Conservation (phyloP, 768 basidiomycete species). For the Suillus discolor region DNA sequence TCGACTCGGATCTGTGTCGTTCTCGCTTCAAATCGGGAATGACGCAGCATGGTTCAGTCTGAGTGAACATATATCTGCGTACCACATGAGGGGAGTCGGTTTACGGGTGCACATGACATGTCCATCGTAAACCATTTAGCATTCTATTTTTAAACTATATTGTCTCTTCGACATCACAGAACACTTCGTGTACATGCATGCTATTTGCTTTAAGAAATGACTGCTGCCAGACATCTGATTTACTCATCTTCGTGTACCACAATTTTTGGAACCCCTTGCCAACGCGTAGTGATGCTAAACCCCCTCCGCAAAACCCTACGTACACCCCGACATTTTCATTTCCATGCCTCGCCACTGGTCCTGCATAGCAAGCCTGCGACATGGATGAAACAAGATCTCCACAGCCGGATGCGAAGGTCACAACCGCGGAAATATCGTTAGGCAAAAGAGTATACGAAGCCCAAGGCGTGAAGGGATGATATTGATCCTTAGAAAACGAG, state of each 20-base stretch:
- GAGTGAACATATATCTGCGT: too few relatives aligned
- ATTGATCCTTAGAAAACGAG: conserved; percentile 33
- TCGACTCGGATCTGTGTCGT: too few relatives aligned
- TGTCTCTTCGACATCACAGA: not conserved
- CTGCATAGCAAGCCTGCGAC: conserved; percentile 55
- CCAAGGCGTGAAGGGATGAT: conserved; percentile 39
- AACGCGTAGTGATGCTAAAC: conserved; percentile 30
- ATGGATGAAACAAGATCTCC: conserved; percentile 48
- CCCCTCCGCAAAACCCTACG: conserved; percentile 36
- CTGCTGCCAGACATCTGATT: too few relatives aligned
- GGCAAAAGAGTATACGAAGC: conserved; percentile 40
- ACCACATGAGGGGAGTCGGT: too few relatives aligned
- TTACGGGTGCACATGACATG: too few relatives aligned
- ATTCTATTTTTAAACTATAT: too few relatives aligned
- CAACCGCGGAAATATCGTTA: conserved; percentile 40
- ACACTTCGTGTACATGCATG: not conserved
- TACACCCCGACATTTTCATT: conserved; percentile 53
- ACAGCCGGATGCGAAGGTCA: conserved; percentile 41
- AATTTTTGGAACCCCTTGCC: conserved; percentile 31
- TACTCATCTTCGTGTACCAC: conserved; percentile 12
- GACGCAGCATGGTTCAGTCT: too few relatives aligned
- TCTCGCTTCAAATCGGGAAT: too few relatives aligned
- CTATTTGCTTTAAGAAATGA: not conserved
- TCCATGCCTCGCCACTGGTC: conserved; percentile 45
- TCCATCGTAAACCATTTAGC: not conserved